Conservation (phyloP, 768 basidiomycete genomes). For the Lentinus tigrinus region DNA sequence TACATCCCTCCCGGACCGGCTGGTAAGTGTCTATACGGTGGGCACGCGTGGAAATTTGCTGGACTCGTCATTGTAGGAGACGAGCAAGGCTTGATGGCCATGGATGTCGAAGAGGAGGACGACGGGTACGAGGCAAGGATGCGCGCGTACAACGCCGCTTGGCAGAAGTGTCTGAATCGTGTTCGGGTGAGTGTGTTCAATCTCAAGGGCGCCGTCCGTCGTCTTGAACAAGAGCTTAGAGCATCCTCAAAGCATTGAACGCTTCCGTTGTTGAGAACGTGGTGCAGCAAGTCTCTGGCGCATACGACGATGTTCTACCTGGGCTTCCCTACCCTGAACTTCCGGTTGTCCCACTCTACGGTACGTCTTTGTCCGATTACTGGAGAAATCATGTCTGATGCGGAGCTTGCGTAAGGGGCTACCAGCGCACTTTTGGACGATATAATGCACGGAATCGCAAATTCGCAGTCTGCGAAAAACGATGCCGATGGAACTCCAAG, state of each 20-base stretch:
- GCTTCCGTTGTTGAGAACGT: slow-evolving; percentile 47
- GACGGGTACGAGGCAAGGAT: slow-evolving; percentile 41
- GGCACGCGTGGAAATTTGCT: not conserved
- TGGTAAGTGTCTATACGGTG: not conserved
- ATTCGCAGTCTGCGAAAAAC: no score
- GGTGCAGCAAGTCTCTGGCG: slow-evolving; percentile 39
- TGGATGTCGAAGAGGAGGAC: not conserved
- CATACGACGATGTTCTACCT: slow-evolving; percentile 47
- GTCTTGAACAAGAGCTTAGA: slow-evolving; percentile 29
- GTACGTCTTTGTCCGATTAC: slow-evolving; percentile 32
- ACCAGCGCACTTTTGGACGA: slow-evolving; percentile 5
- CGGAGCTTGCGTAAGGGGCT: slow-evolving; percentile 30
- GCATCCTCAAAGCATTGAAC: slow-evolving; percentile 47
- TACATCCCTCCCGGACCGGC: slow-evolving; percentile 19
- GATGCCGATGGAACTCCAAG: slow-evolving; percentile 4
- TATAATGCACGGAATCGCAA: slow-evolving; percentile 2
- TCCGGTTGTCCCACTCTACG: slow-evolving; percentile 56
- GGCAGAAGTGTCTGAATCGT: slow-evolving; percentile 56
- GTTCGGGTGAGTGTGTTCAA: slow-evolving; percentile 44
- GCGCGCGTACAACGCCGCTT: slow-evolving; percentile 53
- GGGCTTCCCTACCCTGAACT: slow-evolving; percentile 62
- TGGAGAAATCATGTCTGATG: not conserved
- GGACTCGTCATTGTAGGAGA: not conserved
- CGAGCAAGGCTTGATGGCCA: not conserved
- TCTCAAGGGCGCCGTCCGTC: not conserved